Base-by-base conservation (phyloP, 1,139 yeast species). In the Scheffersomyces illinoinensis region DNA sequence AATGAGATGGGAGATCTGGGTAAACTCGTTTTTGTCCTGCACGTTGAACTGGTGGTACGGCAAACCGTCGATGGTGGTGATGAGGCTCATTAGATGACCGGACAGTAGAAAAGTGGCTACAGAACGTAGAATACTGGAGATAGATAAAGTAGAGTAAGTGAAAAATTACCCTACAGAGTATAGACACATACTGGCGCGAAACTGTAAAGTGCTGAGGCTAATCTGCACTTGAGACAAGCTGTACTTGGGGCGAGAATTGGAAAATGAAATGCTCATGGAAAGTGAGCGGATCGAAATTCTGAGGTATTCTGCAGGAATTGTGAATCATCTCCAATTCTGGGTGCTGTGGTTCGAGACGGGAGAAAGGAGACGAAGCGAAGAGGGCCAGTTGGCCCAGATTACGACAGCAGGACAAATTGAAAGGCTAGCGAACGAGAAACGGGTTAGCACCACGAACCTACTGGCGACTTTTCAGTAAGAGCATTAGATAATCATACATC, bases 1-100 rank as follows among this genome's bases (percentile, higher is more conserved):
- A 4, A 81, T 76, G 47, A 81, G 66, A 3, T 62, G 60, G 33
- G 76, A 69, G 33, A 81, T 71, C 59, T 71, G 75, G 23, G 64
- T 62, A 62, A 78, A 74, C 60, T 77, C 79, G 52, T 68, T 66
- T 59, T 72, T 55, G 54, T 60, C 58, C 51, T 50, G 26, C 46
- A 53, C 58, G 52, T 58, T 68, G 59, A 73, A 73, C 60, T 65
- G 65, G 59, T 64, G 63, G 62, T 73, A 75, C 5, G 64, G 57
- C 39, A 61, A 55, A 49, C 59, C 60, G 54, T 60, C 60, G 24
- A 60, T 58, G 20, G 60, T 52, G 43, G 61, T 52, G 50, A 59
- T 58, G 26, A 53, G 54, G 47, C 47, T 51, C 51, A 48, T 48
- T 48, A 24, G 4, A 24, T 24, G 33, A 6, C 8, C 8, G 6